These are phyloP conservation scores for Eucalyptus sp. DNA, from an alignment of 345 rosid genomes.

Conservation along the genomic window DNA sequence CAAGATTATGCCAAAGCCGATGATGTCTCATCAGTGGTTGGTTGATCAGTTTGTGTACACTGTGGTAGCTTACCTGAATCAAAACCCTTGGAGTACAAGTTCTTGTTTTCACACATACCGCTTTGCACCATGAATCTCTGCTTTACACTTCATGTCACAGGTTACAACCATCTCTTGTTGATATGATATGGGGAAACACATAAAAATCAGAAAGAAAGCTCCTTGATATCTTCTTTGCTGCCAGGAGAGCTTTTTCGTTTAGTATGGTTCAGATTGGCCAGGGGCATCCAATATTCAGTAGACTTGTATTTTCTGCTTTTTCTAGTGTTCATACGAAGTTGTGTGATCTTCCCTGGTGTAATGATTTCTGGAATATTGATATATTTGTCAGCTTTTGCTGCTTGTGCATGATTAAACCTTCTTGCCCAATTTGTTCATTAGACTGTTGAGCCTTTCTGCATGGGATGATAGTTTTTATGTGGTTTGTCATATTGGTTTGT, in stretches of 20 bases:
- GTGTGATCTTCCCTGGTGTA: not conserved
- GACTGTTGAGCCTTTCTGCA: not conserved
- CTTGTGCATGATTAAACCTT: not conserved
- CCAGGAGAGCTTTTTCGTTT: not conserved
- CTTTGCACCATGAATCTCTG: not conserved
- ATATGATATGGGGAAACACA: not conserved
- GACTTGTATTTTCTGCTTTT: not conserved
- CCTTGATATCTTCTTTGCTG: not conserved
- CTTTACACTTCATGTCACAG: not conserved
- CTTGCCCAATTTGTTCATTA: not conserved
- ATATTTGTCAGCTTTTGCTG: not conserved
- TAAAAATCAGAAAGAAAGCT: not conserved
- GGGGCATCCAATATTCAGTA: not conserved
- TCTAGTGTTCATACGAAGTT: not conserved
- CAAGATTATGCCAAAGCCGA: not conserved
- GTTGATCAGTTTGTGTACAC: not conserved
- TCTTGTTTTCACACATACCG: not conserved
- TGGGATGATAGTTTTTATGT: not conserved
- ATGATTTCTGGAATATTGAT: not conserved
- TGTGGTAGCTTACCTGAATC: not conserved
- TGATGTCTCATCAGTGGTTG: not conserved
- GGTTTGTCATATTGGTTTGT: not conserved
- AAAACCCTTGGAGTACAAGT: not conserved
- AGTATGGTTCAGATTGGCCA: not conserved
- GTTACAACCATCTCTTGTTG: not conserved